Base-by-base conservation (phyloP, 2,329 filamentous ascomycete genomes). In the Neodidymelliopsis sp. region DNA sequence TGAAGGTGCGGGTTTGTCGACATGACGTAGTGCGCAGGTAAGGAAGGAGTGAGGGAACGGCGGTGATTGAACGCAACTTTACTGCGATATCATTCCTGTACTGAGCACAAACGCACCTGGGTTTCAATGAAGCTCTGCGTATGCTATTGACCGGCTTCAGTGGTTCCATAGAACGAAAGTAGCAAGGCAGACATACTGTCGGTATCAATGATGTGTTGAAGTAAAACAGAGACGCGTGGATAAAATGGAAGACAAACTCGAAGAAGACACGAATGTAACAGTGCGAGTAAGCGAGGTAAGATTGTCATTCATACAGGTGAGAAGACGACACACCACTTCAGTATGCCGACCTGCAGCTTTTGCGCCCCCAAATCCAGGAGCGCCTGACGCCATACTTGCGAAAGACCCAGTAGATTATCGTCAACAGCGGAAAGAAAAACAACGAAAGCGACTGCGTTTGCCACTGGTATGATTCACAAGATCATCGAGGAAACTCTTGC, bases 351-450 rank as follows among this genome's bases (percentile, higher is more conserved):
- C 19, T 22, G 34, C 35, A 36, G 40, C 35, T 16, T 31, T 40
- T 40, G 10, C 2, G 10, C 2, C 15, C 23, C 18, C 7, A 24
- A 18, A 1, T n/a, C 4, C n/a, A 31, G 9, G 5, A 24, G 36
- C 29, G 29, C 40, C 20, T 16, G 25, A 50, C 47, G 22, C 47
- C 47, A 36, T 31, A 31, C 35, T 27, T 19, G 5, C 10, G 29
- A 19, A n/a, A 13, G 25, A 16, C 6, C 16, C 19, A 33, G 18
- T 9, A 27, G 30, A 24, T n/a, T n/a, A 18, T 31, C 4, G 10
- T 19, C 16, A 19, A 11, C 11, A 24, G 13, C 19, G 20, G 13
- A 24, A 25, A 7, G 10, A 31, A n/a, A 10, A 40, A 6, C 5
- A 36, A 4, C 3, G n/a, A 16, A 8, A 11, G 9, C 11, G n/a